Evolutionary conservation across 169 alveolate genomes (phyloP).

Genomic region (Eimeria tenella): DNA sequence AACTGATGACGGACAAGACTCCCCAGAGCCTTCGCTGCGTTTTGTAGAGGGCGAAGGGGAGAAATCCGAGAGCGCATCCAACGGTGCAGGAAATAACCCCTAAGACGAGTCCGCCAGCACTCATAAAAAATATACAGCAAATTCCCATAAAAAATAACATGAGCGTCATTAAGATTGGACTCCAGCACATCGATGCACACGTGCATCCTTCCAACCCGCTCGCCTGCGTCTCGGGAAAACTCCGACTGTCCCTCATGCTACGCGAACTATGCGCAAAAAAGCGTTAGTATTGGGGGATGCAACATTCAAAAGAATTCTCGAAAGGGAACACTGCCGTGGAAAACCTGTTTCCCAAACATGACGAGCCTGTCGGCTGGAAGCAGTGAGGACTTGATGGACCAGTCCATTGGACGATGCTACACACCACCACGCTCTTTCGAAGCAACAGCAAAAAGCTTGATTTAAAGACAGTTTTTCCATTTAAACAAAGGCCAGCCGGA

Average conservation of each 20-base stretch:
- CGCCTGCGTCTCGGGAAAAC: neutral
- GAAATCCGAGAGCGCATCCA: constrained; percentile 41
- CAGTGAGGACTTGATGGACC: too few relatives aligned
- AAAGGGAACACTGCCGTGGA: too few relatives aligned
- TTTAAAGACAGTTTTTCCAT: too few relatives aligned
- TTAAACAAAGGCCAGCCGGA: too few relatives aligned
- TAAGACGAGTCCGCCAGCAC: constrained; percentile 19
- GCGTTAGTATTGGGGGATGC: neutral
- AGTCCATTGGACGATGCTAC: too few relatives aligned
- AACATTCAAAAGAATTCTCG: too few relatives aligned
- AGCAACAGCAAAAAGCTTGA: too few relatives aligned
- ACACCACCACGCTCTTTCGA: too few relatives aligned
- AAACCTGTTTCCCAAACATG: too few relatives aligned
- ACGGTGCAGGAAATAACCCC: constrained; percentile 24
- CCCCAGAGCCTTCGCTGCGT: constrained; percentile 25
- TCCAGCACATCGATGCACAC: constrained; percentile 9
- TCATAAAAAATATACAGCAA: constrained; percentile 22
- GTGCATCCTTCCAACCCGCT: neutral
- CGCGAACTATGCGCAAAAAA: neutral
- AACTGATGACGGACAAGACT: constrained; percentile 6
- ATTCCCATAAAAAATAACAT: constrained; percentile 5
- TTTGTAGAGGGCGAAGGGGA: constrained; percentile 1
- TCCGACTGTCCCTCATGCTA: constrained; percentile 24
- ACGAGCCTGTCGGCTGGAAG: too few relatives aligned
- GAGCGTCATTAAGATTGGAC: constrained; percentile 10